Conservation (phyloP, 345 rosid genomes). For the Jatropha curcas region DNA sequence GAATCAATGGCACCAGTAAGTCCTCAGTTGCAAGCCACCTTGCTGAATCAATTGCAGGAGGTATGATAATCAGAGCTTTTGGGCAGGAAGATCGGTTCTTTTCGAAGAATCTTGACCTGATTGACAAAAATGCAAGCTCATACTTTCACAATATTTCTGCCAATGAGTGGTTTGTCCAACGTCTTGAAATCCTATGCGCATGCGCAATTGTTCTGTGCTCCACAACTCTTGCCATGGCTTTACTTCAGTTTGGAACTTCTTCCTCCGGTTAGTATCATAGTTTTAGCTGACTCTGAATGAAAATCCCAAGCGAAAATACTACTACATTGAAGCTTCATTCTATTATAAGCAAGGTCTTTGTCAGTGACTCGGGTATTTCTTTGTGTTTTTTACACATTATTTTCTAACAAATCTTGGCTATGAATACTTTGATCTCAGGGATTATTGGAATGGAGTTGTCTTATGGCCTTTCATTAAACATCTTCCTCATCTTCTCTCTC, state of each 20-base stretch:
- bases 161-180: slow-evolving; percentile 29
- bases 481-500: slow-evolving; percentile 5
- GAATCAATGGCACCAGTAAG: slow-evolving; percentile 36
- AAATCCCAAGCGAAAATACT: no score
- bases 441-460: slow-evolving; percentile 23
- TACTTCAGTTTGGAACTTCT: slow-evolving; percentile 18
- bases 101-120: slow-evolving; percentile 18
- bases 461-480: slow-evolving; percentile 14
- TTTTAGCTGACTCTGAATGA: background rate
- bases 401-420: background rate
- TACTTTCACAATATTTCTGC: slow-evolving; percentile 25
- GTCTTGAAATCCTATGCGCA: slow-evolving; percentile 16
- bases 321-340: no score
- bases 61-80: slow-evolving; percentile 33
- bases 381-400: background rate
- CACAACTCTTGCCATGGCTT: slow-evolving; percentile 20
- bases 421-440: slow-evolving; percentile 12
- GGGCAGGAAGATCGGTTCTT: slow-evolving; percentile 32
- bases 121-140: slow-evolving; percentile 31
- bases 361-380: no score
- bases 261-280: slow-evolving; percentile 13
- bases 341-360: no score
- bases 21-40: slow-evolving; percentile 30
- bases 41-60: slow-evolving; percentile 34
- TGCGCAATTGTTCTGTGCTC: slow-evolving; percentile 22